A percentile compares a stretch with the other conserved stretches of the same genome.
Conservation (phyloP, 2,329 filamentous ascomycete species). For the Penicillium sp. region DNA sequence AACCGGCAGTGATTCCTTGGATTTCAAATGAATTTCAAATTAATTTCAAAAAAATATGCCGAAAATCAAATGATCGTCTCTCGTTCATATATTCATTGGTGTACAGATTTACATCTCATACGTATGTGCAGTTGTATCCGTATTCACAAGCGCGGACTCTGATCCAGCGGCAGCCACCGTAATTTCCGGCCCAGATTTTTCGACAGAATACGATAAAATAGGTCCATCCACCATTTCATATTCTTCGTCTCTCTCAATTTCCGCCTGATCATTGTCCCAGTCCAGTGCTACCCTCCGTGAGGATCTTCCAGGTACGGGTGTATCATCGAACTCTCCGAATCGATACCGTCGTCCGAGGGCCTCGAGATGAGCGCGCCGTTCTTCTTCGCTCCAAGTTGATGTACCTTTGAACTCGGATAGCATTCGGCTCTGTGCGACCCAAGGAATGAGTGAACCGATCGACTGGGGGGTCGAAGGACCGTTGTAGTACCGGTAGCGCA, state of each 20-base stretch:
- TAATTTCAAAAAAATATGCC: too few relatives aligned
- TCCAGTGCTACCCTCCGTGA: background rate
- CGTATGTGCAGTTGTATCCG: too few relatives aligned
- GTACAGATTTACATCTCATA: too few relatives aligned
- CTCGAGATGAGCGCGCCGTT: background rate
- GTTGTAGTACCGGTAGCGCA: slow-evolving; percentile 12
- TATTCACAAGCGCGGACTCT: too few relatives aligned
- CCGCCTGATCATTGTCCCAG: background rate
- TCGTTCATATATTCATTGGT: too few relatives aligned
- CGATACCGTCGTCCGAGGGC: background rate
- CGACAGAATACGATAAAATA: too few relatives aligned
- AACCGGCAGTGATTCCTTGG: background rate
- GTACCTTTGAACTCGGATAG: background rate
- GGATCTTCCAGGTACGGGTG: background rate
- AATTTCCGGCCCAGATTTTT: too few relatives aligned
- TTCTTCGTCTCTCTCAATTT: too few relatives aligned
- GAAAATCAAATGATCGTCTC: too few relatives aligned
- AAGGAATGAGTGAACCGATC: slow-evolving; percentile 19
- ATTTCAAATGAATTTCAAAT: too few relatives aligned
- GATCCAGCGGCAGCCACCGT: too few relatives aligned
- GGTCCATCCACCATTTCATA: too few relatives aligned
- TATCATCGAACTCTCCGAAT: background rate
- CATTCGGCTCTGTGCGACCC: slow-evolving; percentile 15
- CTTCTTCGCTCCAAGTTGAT: background rate
- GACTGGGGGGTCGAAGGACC: slow-evolving; percentile 19